Conservation (phyloP, 192 early-diverging fungal species). For the Coemansia sp. region DNA sequence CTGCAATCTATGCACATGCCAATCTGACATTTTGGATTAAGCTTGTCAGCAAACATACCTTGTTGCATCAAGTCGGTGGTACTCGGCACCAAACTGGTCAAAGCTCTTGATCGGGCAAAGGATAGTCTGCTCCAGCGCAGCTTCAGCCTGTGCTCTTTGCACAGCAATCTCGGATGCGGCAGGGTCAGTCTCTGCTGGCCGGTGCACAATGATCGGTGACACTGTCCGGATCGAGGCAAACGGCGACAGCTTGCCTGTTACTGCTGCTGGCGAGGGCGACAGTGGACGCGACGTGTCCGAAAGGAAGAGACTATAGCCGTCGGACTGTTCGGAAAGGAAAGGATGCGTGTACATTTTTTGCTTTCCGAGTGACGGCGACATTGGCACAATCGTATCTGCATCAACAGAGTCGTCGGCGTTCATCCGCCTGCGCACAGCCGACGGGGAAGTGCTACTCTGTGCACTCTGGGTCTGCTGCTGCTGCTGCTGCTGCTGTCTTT, state of each 20-base stretch:
- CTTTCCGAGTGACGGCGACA: conserved; percentile 8
- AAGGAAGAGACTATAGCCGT: neutral
- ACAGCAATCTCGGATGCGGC: neutral
- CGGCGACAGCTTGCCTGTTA: conserved; percentile 30
- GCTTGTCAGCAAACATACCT: conserved; percentile 10
- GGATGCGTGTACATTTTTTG: conserved; percentile 17
- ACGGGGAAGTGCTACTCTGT: neutral
- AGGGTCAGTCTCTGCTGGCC: neutral
- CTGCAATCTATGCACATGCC: neutral
- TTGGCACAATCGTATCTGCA: conserved; percentile 1
- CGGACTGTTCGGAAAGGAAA: conserved; percentile 21
- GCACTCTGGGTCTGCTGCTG: conserved; percentile 11
- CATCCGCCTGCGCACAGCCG: neutral
- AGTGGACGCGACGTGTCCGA: conserved; percentile 7
- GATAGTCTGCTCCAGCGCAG: conserved; percentile 43
- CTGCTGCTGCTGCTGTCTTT: conserved; percentile 17
- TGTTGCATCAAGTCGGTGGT: conserved; percentile 4
- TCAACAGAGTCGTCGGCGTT: conserved; percentile 8
- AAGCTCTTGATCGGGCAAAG: conserved; percentile 28
- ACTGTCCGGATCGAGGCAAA: conserved; percentile 48
- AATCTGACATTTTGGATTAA: neutral
- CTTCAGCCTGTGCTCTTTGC: conserved; percentile 29
- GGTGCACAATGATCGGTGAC: conserved; percentile 26
- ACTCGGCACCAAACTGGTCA: conserved; percentile 7
- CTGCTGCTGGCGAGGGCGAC: neutral